Evolutionary conservation across 192 early-diverging fungal species (phyloP).

Genomic region (Phlyctochytrium bullatum): DNA sequence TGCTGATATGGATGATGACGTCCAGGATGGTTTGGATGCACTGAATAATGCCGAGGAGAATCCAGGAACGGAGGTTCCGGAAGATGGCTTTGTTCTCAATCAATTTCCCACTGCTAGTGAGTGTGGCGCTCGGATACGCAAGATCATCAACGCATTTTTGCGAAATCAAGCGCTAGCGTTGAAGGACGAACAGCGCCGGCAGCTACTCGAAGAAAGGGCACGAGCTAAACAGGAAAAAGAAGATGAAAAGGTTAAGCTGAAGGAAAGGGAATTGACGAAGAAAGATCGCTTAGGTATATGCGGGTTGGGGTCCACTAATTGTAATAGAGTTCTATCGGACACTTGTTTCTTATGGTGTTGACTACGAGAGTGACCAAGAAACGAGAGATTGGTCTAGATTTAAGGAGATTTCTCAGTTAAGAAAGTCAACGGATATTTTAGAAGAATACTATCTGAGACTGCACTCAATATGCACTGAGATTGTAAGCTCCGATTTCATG

Average conservation of each 20-base stretch:
- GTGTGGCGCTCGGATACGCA: slow-evolving; percentile 45
- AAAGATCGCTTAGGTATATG: slow-evolving; percentile 40
- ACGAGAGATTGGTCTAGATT: slow-evolving; percentile 64
- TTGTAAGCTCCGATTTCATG: slow-evolving; percentile 28
- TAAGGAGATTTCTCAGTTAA: slow-evolving; percentile 64
- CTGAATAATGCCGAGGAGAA: slow-evolving; percentile 24
- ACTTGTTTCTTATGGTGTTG: slow-evolving; percentile 52
- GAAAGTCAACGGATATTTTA: slow-evolving; percentile 66
- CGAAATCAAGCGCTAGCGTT: slow-evolving; percentile 34
- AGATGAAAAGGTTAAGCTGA: slow-evolving; percentile 30
- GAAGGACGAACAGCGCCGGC: slow-evolving; percentile 36
- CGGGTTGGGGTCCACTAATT: slow-evolving; percentile 11
- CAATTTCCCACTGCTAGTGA: slow-evolving; percentile 46
- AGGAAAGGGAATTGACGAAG: slow-evolving; percentile 44
- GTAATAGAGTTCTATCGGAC: slow-evolving; percentile 48
- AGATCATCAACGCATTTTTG: slow-evolving; percentile 42
- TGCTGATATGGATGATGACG: slow-evolving; percentile 19
- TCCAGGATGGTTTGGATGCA: slow-evolving; percentile 9
- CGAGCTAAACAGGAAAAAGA: slow-evolving; percentile 39
- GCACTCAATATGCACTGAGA: slow-evolving; percentile 57
- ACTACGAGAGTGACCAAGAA: slow-evolving; percentile 10
- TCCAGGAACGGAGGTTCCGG: slow-evolving; percentile 11
- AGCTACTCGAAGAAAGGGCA: slow-evolving; percentile 28
- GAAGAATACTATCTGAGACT: slow-evolving; percentile 63
- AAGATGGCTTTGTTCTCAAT: slow-evolving; percentile 17